A percentile compares a stretch with the other conserved stretches of the same genome.
Conservation (phyloP, 2,329 filamentous ascomycete species). For the Cladobotryum mycophilum region DNA sequence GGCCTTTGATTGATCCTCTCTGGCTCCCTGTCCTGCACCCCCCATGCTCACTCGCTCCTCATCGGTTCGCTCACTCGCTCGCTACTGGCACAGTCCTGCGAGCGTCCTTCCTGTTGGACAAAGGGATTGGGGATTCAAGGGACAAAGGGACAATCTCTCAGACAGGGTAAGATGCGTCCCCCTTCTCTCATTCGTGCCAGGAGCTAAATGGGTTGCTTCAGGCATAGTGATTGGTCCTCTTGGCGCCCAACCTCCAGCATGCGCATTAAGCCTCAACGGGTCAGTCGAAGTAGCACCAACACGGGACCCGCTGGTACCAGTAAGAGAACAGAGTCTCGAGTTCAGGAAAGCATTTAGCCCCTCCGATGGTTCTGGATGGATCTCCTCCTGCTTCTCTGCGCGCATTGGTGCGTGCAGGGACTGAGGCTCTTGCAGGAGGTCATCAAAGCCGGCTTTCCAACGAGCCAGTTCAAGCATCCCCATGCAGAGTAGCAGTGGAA, state of each 20-base stretch:
- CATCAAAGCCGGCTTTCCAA: too few relatives aligned
- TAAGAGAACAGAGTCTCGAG: background rate
- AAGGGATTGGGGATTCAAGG: conserved; percentile 1
- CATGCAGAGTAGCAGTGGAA: too few relatives aligned
- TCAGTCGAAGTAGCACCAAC: conserved; percentile 9
- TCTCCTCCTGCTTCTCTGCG: too few relatives aligned
- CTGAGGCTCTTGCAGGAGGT: too few relatives aligned
- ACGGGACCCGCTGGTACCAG: conserved; percentile 2
- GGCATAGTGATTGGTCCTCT: conserved; percentile 27
- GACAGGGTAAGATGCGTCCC: conserved; percentile 1
- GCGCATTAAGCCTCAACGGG: conserved; percentile 5
- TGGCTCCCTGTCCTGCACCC: background rate
- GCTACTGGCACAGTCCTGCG: conserved; percentile 4
- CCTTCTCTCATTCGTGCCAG: conserved; percentile 1
- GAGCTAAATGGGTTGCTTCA: conserved; percentile 3
- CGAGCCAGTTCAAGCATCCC: too few relatives aligned
- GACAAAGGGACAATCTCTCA: conserved; percentile 4
- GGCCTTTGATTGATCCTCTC: too few relatives aligned
- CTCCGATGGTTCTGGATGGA: too few relatives aligned
- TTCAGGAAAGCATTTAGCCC: conserved; percentile 2
- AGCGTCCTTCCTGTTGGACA: conserved; percentile 4
- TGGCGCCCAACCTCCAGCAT: conserved; percentile 26
- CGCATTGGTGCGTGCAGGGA: too few relatives aligned
- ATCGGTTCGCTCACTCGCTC: conserved; percentile 1
- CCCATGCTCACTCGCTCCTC: background rate